phyloP scores from a whole-genome alignment of 148 eudicot genomes.

The Talinum fruticosum region DNA sequence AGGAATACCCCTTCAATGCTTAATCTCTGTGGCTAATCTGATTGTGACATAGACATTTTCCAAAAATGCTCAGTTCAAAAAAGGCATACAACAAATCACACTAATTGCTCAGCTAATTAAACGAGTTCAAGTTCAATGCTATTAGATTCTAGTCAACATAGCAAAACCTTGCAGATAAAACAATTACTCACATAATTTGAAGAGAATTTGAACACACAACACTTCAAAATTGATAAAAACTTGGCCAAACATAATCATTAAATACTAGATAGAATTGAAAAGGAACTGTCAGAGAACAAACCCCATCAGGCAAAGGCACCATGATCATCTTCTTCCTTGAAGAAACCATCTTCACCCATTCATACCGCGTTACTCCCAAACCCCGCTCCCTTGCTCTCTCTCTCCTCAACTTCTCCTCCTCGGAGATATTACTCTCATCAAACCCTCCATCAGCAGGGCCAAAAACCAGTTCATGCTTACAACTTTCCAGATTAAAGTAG shows the following conservation, averaged over 20 bases:
- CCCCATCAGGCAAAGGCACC: conserved; percentile 99
- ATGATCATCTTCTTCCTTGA: conserved; percentile 55
- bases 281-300: conserved; percentile 35
- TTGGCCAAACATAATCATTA: not conserved
- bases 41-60: no score
- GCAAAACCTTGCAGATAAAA: not conserved
- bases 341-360: conserved; percentile 74
- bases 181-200: not conserved
- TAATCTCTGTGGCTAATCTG: no score
- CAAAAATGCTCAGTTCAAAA: no score
- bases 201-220: not conserved
- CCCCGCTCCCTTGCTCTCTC: conserved; percentile 94
- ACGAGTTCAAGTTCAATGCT: conserved; percentile 4
- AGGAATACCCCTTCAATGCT: no score
- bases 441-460: conserved; percentile 93
- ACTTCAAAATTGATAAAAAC: not conserved
- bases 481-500: conserved; percentile 54
- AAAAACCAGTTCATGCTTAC: conserved; percentile 67
- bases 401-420: conserved; percentile 95
- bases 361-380: conserved; percentile 90
- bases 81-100: not conserved
- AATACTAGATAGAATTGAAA: not conserved
- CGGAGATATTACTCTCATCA: conserved; percentile 85
- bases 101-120: not conserved
- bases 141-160: not conserved